These are phyloP conservation scores for Lasiodiplodia gonubiensis DNA, from an alignment of 2,329 filamentous ascomycete genomes.

Conservation along the genomic window DNA sequence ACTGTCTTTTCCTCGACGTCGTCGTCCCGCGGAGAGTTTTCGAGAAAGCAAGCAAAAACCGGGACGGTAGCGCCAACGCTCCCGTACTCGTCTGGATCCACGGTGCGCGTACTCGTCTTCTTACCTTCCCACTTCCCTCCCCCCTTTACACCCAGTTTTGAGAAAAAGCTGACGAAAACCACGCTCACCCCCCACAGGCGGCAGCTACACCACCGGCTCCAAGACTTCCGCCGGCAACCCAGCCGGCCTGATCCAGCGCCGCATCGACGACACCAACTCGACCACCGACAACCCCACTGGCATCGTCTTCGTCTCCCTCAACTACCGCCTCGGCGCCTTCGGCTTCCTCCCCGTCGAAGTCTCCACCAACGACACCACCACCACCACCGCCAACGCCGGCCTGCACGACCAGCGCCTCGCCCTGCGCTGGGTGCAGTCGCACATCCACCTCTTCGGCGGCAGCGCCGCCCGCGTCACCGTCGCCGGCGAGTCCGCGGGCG, in stretches of 20 bases:
- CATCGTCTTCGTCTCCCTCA: slow-evolving; percentile 53
- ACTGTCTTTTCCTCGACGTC: slow-evolving; percentile 50
- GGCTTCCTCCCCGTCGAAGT: slow-evolving; percentile 52
- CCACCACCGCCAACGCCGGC: slow-evolving; percentile 50
- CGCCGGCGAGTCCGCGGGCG: slow-evolving; percentile 52
- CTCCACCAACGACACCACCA: no score
- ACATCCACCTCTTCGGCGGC: slow-evolving; percentile 55
- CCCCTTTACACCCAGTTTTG: no score
- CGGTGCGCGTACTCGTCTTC: slow-evolving; percentile 34
- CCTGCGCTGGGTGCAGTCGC: slow-evolving; percentile 57
- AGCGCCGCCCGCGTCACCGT: slow-evolving; percentile 54
- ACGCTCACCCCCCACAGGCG: slow-evolving; percentile 32
- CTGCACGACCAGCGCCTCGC: slow-evolving; percentile 49
- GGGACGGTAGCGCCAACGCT: slow-evolving; percentile 36
- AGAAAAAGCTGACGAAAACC: neutral
- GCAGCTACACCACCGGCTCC: slow-evolving; percentile 47
- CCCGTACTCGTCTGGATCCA: slow-evolving; percentile 52
- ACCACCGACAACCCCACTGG: slow-evolving; percentile 40
- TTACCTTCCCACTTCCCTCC: no score
- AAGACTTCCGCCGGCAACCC: neutral
- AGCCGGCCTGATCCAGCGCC: neutral
- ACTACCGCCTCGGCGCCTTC: slow-evolving; percentile 51
- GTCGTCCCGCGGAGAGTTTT: slow-evolving; percentile 44
- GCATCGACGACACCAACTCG: neutral
- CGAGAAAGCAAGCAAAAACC: slow-evolving; percentile 31